Evolutionary conservation across 2,329 filamentous ascomycete species (phyloP), one percentile per base, ranked within the genome.

Genomic region (Monosporascus sp.): DNA sequence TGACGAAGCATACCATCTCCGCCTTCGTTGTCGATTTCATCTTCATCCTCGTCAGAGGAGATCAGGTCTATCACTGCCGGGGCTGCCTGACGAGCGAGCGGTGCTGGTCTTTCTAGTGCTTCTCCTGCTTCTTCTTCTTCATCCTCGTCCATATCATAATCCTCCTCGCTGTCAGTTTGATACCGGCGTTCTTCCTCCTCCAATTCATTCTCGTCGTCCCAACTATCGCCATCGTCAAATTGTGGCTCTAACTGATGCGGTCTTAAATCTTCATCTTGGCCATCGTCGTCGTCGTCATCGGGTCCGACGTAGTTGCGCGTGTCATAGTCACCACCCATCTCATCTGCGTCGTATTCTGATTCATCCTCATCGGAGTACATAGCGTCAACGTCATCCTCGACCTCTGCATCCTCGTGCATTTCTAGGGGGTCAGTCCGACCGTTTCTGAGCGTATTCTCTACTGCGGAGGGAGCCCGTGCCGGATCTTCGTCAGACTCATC

Each of bases 271-370:
- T 66, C 62, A 31, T 68, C 66, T 45, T 64, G 59, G 41, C 61
- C 65, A 49, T 66, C 67, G 20, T 68, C 67, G 35, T 68, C 66
- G 38, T 69, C 67, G 37, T 68, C 66, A 47, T 62, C 60, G 41
- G 64, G 65, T 3, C 58, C 58, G 20, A 57, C 52, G 41, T 69
- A 67, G 50, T 63, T 65, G 24, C 63, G 58, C 11, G 62, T 64
- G 48, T 69, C 65, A 49, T 69, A 67, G 36, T 69, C 65, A 11
- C 61, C 64, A n/a, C 66, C 65, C 36, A 66, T 65, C 49, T 68
- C 66, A 7, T 65, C 59, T 14, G 53, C 56, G 24, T 67, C 64
- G 27, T 68, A 67, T 50, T 64, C 66, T 17, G 57, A 59, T 46
- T 66, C 63, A 39, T 67, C 65, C 6, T 64, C 65, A 37, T 67